Conservation (phyloP, 495 filamentous ascomycete genomes). For the Lasiosphaeriaceae sp. region DNA sequence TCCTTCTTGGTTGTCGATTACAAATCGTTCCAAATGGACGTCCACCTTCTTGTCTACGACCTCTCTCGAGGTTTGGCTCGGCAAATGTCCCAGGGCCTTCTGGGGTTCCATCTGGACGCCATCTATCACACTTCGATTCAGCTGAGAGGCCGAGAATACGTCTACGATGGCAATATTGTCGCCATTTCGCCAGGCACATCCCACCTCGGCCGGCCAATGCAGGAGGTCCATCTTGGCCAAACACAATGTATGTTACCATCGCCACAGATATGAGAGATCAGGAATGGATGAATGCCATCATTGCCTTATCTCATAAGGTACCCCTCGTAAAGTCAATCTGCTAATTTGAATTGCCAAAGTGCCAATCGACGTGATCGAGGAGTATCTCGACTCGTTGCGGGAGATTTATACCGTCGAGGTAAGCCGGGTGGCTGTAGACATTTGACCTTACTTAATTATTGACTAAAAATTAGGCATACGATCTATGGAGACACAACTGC, state of each 20-base stretch:
- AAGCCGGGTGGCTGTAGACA: conserved; percentile 15
- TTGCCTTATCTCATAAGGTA: not conserved
- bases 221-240: conserved; percentile 66
- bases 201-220: conserved; percentile 81
- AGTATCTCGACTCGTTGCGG: conserved; percentile 82
- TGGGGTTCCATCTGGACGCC: conserved; percentile 78
- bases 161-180: conserved; percentile 67
- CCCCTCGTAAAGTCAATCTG: not conserved
- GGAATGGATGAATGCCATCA: not conserved
- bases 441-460: not conserved
- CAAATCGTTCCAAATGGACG: conserved; percentile 60
- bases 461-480: conserved; percentile 61
- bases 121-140: conserved; percentile 91
- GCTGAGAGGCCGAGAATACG: conserved; percentile 58
- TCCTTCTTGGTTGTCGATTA: too few relatives aligned
- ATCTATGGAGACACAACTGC: conserved; percentile 84
- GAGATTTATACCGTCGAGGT: conserved; percentile 81
- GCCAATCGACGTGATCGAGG: conserved; percentile 77
- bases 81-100: conserved; percentile 45
- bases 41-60: conserved; percentile 91
- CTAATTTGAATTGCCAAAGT: conserved; percentile 30
- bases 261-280: not conserved
- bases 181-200: conserved; percentile 73
- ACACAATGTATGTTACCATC: conserved; percentile 47
- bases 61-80: conserved; percentile 66